Percentiles rank a stretch among this genome's conserved stretches.
Conservation (phyloP, 1,139 yeast species). For the Lodderomyces jiufengensis region DNA sequence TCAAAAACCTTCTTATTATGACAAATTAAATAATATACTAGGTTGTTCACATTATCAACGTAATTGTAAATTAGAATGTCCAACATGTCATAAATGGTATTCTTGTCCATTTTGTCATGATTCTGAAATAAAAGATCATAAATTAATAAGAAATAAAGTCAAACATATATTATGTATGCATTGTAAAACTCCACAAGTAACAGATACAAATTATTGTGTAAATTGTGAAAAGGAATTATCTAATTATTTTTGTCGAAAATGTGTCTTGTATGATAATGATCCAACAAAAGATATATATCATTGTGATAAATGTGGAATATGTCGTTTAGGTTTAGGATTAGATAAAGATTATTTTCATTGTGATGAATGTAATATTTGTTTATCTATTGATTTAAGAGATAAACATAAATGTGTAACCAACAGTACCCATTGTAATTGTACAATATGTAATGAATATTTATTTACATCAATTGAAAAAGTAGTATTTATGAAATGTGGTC, state of each 20-base stretch:
- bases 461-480: slow-evolving; percentile 83
- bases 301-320: slow-evolving; percentile 89
- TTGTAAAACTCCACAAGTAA: slow-evolving; percentile 73
- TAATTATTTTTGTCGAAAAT: slow-evolving; percentile 68
- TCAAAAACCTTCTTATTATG: slow-evolving; percentile 48
- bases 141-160: slow-evolving; percentile 60
- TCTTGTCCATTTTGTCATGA: slow-evolving; percentile 89
- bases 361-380: slow-evolving; percentile 84
- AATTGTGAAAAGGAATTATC: slow-evolving; percentile 68
- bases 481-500: slow-evolving; percentile 93
- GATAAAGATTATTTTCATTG: slow-evolving; percentile 91
- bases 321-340: slow-evolving; percentile 83
- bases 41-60: slow-evolving; percentile 87
- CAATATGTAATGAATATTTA: slow-evolving; percentile 88
- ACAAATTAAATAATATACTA: slow-evolving; percentile 32
- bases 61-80: slow-evolving; percentile 80
- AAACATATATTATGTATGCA: slow-evolving; percentile 75
- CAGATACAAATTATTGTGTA: slow-evolving; percentile 60
- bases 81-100: slow-evolving; percentile 69
- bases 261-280: slow-evolving; percentile 84
- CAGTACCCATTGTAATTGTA: slow-evolving; percentile 88
- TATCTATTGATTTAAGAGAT: slow-evolving; percentile 72
- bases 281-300: slow-evolving; percentile 80
- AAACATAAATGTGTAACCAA: slow-evolving; percentile 82
- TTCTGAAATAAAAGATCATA: slow-evolving; percentile 50